Conservation (phyloP, 768 basidiomycete species). For the Tubosaeta sp. region DNA sequence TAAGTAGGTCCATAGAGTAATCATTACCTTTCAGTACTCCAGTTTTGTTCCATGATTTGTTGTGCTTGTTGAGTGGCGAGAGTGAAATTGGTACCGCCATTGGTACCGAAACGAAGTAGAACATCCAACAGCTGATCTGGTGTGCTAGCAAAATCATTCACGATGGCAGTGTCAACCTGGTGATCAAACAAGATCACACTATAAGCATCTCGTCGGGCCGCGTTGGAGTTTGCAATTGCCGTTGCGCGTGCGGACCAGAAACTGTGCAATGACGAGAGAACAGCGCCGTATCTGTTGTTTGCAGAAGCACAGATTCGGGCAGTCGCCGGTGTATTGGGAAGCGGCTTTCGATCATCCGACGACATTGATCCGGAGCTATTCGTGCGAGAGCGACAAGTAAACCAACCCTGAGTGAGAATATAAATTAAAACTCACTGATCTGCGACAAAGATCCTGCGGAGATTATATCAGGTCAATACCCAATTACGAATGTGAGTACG, state of each 20-base stretch:
- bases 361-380: conserved; percentile 52
- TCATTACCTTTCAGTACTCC: conserved; percentile 48
- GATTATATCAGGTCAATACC: background rate
- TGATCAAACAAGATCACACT: conserved; percentile 48
- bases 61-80: conserved; percentile 37
- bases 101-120: conserved; percentile 31
- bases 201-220: conserved; percentile 48
- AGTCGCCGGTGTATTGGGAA: conserved; percentile 40
- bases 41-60: conserved; percentile 39
- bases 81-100: conserved; percentile 42
- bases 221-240: conserved; percentile 27
- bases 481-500: background rate
- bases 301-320: conserved; percentile 33
- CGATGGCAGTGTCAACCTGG: conserved; percentile 18
- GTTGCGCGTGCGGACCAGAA: conserved; percentile 54
- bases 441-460: conserved; percentile 48
- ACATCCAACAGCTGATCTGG: conserved; percentile 41
- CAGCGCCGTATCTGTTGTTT: conserved; percentile 55
- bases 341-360: conserved; percentile 38
- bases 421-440: conserved; percentile 35
- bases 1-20: background rate
- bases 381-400: background rate
- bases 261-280: conserved; percentile 48
- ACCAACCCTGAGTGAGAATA: background rate
- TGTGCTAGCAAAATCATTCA: conserved; percentile 45